A percentile compares a stretch with the other conserved stretches of the same genome.
Evolutionary conservation across 225 moss, liverwort and hornwort species (phyloP).

Genomic region (Bryoerythrophyllum caledonicum): DNA sequence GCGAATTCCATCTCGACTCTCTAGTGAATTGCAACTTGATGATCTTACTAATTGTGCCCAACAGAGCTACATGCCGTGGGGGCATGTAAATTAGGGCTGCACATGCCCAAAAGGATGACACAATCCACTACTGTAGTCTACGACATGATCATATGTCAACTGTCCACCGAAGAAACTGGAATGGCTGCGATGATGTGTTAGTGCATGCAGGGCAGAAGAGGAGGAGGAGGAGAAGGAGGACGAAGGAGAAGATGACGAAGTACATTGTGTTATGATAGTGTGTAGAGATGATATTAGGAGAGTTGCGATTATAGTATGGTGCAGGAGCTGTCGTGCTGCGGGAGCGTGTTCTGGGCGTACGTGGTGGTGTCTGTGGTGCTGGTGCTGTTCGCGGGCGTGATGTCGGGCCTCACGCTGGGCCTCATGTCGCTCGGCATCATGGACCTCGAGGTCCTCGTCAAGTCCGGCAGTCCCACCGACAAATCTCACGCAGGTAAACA

Average conservation of each 20-base stretch:
- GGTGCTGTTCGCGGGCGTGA: constrained; percentile 57
- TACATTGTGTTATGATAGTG: too few relatives aligned
- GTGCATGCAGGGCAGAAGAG: background rate
- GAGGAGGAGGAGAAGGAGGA: too few relatives aligned
- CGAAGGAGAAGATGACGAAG: too few relatives aligned
- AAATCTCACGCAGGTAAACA: constrained; percentile 32
- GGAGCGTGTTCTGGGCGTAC: constrained; percentile 42
- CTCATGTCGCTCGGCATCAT: constrained; percentile 61
- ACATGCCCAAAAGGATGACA: too few relatives aligned
- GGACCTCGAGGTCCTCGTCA: constrained; percentile 59
- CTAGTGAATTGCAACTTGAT: background rate
- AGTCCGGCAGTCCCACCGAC: constrained; percentile 44
- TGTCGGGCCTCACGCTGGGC: constrained; percentile 59
- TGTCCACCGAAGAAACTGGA: too few relatives aligned
- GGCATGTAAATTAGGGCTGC: background rate
- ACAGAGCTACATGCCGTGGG: background rate
- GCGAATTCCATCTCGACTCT: background rate
- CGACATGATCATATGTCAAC: too few relatives aligned
- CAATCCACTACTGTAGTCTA: too few relatives aligned
- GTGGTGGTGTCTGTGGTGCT: constrained; percentile 34
- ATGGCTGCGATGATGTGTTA: too few relatives aligned
- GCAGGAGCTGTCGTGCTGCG: constrained; percentile 32
- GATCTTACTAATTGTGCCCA: background rate
- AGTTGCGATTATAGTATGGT: constrained; percentile 21
- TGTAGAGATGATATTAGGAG: too few relatives aligned